A percentile compares a stretch with the other conserved stretches of the same genome.
Evolutionary conservation across 306 rosid species (phyloP).

Genomic region (Benincasa hispida): DNA sequence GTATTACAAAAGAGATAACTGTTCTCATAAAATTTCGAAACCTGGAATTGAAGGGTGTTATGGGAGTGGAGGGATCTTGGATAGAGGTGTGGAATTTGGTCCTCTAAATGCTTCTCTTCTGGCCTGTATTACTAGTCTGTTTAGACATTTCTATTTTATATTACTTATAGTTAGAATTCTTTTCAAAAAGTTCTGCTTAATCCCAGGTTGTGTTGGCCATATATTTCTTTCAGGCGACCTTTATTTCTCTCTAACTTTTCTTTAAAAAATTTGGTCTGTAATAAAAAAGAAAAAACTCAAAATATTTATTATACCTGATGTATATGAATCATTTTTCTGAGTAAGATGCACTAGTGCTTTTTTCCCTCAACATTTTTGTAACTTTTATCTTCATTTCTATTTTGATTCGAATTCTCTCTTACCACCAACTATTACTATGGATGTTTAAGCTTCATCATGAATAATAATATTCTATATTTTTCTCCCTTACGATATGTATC

Average conservation of each 20-base stretch:
- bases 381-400: conserved; percentile 5
- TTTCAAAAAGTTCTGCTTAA: background rate
- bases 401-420: background rate
- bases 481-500: background rate
- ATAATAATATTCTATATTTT: background rate
- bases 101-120: background rate
- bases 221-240: background rate
- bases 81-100: background rate
- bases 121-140: background rate
- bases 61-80: background rate
- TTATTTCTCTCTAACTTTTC: background rate
- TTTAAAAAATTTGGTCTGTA: background rate
- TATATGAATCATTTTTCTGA: too few relatives aligned
- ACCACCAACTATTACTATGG: background rate
- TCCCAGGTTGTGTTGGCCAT: background rate
- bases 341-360: background rate
- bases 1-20: background rate
- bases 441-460: background rate
- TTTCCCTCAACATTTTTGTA: background rate
- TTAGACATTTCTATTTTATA: background rate
- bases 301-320: background rate
- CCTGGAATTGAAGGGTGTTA: background rate
- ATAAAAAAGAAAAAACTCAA: background rate
- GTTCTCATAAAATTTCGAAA: background rate
- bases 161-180: background rate